Evolutionary conservation across 1,284 basidiomycete species (phyloP), one percentile per base, ranked within the genome.

Genomic region (Singerocomus rubriflavus): DNA sequence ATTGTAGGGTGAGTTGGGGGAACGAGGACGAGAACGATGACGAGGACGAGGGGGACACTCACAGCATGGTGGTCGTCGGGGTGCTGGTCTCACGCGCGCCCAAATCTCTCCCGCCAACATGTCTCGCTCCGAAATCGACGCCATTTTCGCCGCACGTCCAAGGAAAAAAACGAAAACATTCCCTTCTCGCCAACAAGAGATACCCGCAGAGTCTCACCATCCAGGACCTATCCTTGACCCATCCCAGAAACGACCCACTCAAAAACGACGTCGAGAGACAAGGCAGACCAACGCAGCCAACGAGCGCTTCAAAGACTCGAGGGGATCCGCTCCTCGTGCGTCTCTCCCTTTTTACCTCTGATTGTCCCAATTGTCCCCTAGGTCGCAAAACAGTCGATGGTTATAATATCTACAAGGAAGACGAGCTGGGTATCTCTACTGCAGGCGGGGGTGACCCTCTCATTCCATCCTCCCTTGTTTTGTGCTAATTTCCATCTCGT

Each of bases 321-420:
- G 90, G 63, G 91, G 91, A 45, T 77, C 77, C 14, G 80, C 77
- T 17, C 76, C 83, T 57, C 79, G 91, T 93, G 65, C 62, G 88
- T 81, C 32, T 40, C 50, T 48, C 8, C 35, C 40, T 49, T 43
- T 26, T 31, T 11, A 14, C 34, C 37, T 7, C 14, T 50, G 27
- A 39, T 50, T 39, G 40, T 51, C 45, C 35, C 54, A 60, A 48
- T 50, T 12, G 17, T 21, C 47, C 40, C 43, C 45, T 63, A 93
- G 92, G 90, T 52, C 80, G 81, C 34, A 86, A 77, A 68, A 95
- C 92, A 0, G 88, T 88, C 53, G 92, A 95, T 67, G 93, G 92
- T 0, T 94, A 80, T 73, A 67, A 74, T 31, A 82, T 95, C 33
- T 95, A 86, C 70, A 93, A 92, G 66, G 92, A 93, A 67, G 88